phyloP scores from a whole-genome alignment of 1,284 basidiomycete species.

The Ustilago crameri region DNA sequence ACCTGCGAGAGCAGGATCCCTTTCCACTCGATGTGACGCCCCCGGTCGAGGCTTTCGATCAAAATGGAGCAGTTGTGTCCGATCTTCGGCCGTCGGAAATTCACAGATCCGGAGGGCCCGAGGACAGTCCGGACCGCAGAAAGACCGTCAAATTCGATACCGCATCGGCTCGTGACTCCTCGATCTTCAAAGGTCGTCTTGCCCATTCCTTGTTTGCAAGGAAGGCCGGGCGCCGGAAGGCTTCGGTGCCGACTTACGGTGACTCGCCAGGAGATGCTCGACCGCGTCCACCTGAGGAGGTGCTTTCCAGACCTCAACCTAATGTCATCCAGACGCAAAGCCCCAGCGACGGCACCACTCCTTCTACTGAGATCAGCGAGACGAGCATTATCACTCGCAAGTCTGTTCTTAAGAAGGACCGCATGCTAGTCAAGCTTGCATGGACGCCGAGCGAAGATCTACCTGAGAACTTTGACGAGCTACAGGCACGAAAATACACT shows the following conservation, averaged over 20 bases:
- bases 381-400: slow-evolving; percentile 40
- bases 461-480: slow-evolving; percentile 76
- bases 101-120: not conserved
- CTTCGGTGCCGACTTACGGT: not conserved
- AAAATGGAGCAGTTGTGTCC: not conserved
- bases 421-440: slow-evolving; percentile 82
- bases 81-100: too few species aligned
- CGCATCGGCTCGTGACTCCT: slow-evolving; percentile 10
- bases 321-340: slow-evolving; percentile 6
- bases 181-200: slow-evolving; percentile 22
- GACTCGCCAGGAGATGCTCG: slow-evolving; percentile 41
- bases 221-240: slow-evolving; percentile 13
- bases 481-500: slow-evolving; percentile 71
- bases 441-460: slow-evolving; percentile 74
- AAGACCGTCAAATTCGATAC: slow-evolving; percentile 56
- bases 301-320: slow-evolving; percentile 53
- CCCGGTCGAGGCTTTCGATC: slow-evolving; percentile 3
- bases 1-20: slow-evolving; percentile 34
- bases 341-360: slow-evolving; percentile 1
- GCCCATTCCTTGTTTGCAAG: slow-evolving; percentile 44
- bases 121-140: slow-evolving; percentile 12
- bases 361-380: slow-evolving; percentile 11
- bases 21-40: slow-evolving; percentile 31
- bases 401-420: slow-evolving; percentile 73
- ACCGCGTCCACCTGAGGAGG: slow-evolving; percentile 55